These are phyloP conservation scores for Plasmodium cynomolgi DNA, from an alignment of 169 alveolate genomes.

Conservation along the genomic window DNA sequence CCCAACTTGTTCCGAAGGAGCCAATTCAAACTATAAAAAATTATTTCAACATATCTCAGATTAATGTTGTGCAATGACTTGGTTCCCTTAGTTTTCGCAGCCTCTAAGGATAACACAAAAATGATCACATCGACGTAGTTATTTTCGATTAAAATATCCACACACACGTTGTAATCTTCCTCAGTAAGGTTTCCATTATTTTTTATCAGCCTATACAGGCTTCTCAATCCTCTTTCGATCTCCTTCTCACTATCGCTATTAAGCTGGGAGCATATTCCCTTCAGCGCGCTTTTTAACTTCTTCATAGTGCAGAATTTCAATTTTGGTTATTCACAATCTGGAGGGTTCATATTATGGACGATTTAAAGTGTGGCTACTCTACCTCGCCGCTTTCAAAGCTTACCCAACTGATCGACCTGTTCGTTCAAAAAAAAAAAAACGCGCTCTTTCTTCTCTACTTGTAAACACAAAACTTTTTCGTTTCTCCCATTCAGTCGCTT, in stretches of 20 bases:
- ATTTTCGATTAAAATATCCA: slow-evolving; percentile 26
- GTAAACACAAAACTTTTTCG: not conserved
- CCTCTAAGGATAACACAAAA: slow-evolving; percentile 5
- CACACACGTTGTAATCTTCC: slow-evolving; percentile 21
- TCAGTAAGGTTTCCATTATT: not conserved
- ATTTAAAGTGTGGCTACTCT: not conserved
- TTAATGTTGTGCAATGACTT: not conserved
- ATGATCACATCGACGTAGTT: slow-evolving; percentile 25
- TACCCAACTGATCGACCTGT: not conserved
- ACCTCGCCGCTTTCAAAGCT: not conserved
- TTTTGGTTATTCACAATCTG: not conserved
- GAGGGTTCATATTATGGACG: not conserved
- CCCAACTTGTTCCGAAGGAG: slow-evolving; percentile 21
- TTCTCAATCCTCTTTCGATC: slow-evolving; percentile 15
- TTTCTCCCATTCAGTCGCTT: not conserved
- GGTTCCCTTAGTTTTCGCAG: slow-evolving; percentile 1
- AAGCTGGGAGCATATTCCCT: slow-evolving; percentile 28
- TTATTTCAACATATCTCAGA: slow-evolving; percentile 32
- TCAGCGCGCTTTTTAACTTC: not conserved
- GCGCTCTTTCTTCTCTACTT: not conserved
- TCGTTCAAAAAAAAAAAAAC: not conserved
- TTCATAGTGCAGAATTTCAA: not conserved
- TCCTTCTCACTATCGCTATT: slow-evolving; percentile 29
- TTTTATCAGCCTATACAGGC: slow-evolving; percentile 20
- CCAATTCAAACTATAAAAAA: slow-evolving; percentile 68